Percentiles rank a stretch among this genome's conserved stretches.
phyloP scores from a whole-genome alignment of 1,284 basidiomycete genomes.

The Athelia sp. region DNA sequence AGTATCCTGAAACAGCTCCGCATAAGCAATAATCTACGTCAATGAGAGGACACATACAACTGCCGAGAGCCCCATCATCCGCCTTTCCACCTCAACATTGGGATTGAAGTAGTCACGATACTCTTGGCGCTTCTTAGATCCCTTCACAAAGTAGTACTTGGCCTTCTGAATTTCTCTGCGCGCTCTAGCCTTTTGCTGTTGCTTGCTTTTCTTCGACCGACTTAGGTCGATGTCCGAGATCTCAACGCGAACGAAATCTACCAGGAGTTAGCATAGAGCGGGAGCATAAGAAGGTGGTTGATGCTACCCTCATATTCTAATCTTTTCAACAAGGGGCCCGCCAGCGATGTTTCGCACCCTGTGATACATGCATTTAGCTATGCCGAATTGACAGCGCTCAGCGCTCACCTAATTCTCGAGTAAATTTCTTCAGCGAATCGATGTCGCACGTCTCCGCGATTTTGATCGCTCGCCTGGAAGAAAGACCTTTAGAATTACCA shows the following conservation, averaged over 20 bases:
- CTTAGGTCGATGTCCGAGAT: conserved; percentile 36
- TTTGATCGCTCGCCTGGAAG: conserved; percentile 66
- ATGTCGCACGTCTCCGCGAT: conserved; percentile 50
- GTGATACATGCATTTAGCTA: conserved; percentile 4
- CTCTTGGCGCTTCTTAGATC: conserved; percentile 34
- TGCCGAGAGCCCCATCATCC: conserved; percentile 51
- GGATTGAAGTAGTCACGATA: conserved; percentile 70
- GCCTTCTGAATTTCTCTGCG: conserved; percentile 52
- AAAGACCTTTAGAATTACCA: conserved; percentile 5
- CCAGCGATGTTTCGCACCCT: conserved; percentile 54
- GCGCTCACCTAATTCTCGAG: conserved; percentile 50
- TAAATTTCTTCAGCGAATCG: conserved; percentile 47
- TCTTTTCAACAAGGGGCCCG: conserved; percentile 59
- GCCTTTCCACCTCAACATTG: conserved; percentile 50
- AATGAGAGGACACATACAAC: conserved; percentile 34
- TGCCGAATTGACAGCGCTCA: conserved; percentile 1
- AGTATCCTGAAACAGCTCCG: conserved; percentile 4
- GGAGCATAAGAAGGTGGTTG: no score
- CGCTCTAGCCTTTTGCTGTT: conserved; percentile 39
- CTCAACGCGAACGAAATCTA: conserved; percentile 61
- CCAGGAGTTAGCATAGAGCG: no score
- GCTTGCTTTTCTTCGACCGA: conserved; percentile 33
- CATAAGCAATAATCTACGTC: conserved; percentile 5
- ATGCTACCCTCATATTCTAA: conserved; percentile 63
- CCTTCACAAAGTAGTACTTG: conserved; percentile 51